Conservation (phyloP, 495 filamentous ascomycete genomes). For the Ramalina intermedia region DNA sequence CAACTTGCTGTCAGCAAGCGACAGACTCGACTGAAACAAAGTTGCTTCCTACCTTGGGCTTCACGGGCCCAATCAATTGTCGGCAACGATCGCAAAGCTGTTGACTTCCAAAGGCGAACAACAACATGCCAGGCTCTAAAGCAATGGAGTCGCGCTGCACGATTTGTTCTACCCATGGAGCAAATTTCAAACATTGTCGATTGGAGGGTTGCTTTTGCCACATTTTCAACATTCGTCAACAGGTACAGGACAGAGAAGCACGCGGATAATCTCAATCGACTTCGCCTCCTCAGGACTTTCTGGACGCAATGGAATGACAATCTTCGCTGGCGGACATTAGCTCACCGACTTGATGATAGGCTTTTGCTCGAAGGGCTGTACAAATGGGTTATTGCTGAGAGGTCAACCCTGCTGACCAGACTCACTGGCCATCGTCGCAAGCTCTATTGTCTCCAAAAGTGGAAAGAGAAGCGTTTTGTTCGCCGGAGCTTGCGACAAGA, state of each 20-base stretch:
- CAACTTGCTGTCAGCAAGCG: slow-evolving; percentile 4
- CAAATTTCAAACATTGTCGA: slow-evolving; percentile 33
- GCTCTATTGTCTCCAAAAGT: slow-evolving; percentile 26
- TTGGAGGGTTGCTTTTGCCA: slow-evolving; percentile 31
- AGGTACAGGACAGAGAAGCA: slow-evolving; percentile 34
- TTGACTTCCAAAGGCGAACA: slow-evolving; percentile 19
- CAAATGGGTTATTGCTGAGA: slow-evolving; percentile 46
- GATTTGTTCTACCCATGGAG: slow-evolving; percentile 32
- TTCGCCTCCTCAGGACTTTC: slow-evolving; percentile 39
- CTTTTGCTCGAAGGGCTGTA: slow-evolving; percentile 44
- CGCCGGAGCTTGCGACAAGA: slow-evolving; percentile 20
- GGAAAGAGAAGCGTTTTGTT: slow-evolving; percentile 25
- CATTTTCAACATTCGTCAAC: slow-evolving; percentile 37
- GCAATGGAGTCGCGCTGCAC: slow-evolving; percentile 29
- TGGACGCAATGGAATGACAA: slow-evolving; percentile 55
- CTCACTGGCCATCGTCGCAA: slow-evolving; percentile 37
- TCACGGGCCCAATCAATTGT: slow-evolving; percentile 18
- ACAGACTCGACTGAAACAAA: neutral
- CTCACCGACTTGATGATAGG: slow-evolving; percentile 41
- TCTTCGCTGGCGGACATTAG: slow-evolving; percentile 40
- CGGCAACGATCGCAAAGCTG: slow-evolving; percentile 22
- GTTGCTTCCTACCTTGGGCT: slow-evolving; percentile 9
- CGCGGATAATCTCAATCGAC: slow-evolving; percentile 38
- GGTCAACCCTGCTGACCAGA: slow-evolving; percentile 37
- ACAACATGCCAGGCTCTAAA: slow-evolving; percentile 20